Evolutionary conservation across 2,329 filamentous ascomycete species (phyloP).

Genomic region (Colletotrichum somersetense): DNA sequence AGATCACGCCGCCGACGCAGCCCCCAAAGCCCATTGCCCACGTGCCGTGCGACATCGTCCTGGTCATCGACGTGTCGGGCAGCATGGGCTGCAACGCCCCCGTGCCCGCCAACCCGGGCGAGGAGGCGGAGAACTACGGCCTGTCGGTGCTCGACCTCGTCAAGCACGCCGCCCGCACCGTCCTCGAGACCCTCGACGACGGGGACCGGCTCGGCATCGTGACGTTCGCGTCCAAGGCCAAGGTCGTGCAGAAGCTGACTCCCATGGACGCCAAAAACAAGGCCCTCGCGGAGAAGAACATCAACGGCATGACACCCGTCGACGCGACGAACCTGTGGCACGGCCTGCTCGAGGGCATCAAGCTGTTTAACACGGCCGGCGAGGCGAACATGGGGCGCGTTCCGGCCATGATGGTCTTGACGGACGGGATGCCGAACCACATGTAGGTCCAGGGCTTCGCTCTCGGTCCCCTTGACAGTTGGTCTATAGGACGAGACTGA

Average conservation of each 20-base stretch:
- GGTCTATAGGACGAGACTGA: background rate
- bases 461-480: background rate
- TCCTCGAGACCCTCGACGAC: constrained; percentile 67
- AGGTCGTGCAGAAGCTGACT: constrained; percentile 59
- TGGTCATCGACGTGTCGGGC: constrained; percentile 71
- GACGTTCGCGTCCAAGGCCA: constrained; percentile 60
- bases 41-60: constrained; percentile 69
- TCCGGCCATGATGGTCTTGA: constrained; percentile 66
- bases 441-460: constrained; percentile 52
- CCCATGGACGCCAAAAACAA: constrained; percentile 64
- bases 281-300: constrained; percentile 52
- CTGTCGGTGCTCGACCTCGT: constrained; percentile 69
- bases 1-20: constrained; percentile 58
- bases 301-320: constrained; percentile 56
- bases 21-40: constrained; percentile 52
- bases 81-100: constrained; percentile 66
- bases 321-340: constrained; percentile 69
- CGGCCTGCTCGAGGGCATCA: constrained; percentile 64
- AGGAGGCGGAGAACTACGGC: constrained; percentile 60
- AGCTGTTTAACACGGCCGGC: constrained; percentile 56
- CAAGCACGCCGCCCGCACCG: constrained; percentile 70
- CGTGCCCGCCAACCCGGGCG: constrained; percentile 55
- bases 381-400: constrained; percentile 53
- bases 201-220: constrained; percentile 70
- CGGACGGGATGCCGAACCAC: constrained; percentile 67